Evolutionary conservation across 2,329 filamentous ascomycete species (phyloP), one percentile per base, ranked within the genome.

Genomic region (Aspergillus aculeatus): DNA sequence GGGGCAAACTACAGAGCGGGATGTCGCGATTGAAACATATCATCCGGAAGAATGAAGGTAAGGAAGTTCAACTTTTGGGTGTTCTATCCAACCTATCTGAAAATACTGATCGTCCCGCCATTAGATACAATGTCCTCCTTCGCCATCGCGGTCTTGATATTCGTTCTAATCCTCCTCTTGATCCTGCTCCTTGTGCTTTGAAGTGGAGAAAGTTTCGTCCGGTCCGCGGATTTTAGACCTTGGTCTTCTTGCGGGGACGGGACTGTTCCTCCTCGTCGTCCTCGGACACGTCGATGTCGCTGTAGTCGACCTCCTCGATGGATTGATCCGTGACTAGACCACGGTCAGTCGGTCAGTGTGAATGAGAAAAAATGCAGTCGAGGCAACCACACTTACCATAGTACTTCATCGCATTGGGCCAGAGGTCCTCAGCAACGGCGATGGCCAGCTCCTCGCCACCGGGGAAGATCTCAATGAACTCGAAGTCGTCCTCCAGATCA

Each of bases 11-110:
- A 69, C 87, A 92, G 78, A 92, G 84, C 58, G 95, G 95, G 21
- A 86, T 98, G 81, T 89, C 91, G 78, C 94, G 90, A 79, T 86
- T 99, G 69, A 86, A 88, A 65, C 86, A 90, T 75, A 89, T 99
- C 60, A 90, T 97, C 70, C 85, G 88, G 75, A 85, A 88, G 78
- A 98, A 96, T 75, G 95, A 99, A 83, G 95, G 96, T 84, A 81
- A 82, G 69, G 82, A 80, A 51, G 14, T n/a, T 56, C 54, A 19
- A 49, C 31, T 47, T 49, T 24, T 47, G n/a, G n/a, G n/a, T 56
- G 50, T 47, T 52, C 54, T 60, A 60, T 56, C 31, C 53, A 60
- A 24, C 44, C 21, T 19, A 19, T 44, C 16, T 3, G 12, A 7
- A n/a, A 3, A 19, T 6, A 7, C 64, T 68, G 60, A 69, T 71